Base-by-base conservation (phyloP, 2,329 filamentous ascomycete genomes). In the Clonostachys rhizophaga region DNA sequence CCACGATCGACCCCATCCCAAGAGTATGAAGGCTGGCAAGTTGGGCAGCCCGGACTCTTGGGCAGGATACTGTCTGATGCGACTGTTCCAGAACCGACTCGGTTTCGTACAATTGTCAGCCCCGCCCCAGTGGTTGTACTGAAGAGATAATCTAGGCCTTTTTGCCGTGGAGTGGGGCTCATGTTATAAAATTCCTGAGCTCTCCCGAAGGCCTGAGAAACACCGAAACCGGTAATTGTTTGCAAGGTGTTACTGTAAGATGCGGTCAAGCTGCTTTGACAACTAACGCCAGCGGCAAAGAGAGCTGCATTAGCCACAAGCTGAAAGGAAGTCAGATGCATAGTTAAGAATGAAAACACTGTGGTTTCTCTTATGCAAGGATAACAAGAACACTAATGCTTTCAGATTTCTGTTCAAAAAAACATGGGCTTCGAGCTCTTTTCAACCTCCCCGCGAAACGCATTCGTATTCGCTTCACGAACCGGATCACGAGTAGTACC, bases 31-130 rank as follows among this genome's bases (percentile, higher is more conserved):
- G 72, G 71, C 16, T 58, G 58, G 5, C 61, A 65, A 3, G 51
- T 59, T 2, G 73, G 68, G 4, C 62, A 61, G 3, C 73, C 72
- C 2, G 73, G 72, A 46, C 59, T 69, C 36, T 57, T 68, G 2
- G 74, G 74, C 41, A 42, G 40, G 50, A 78, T 72, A 16, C 61
- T 62, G 18, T 62, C 60, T 10, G 24, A 30, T 3, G 48, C 57
- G 14, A 50, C 57, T 5, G 57, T 57, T 12, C 61, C 61, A 7
- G 65, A 69, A 5, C 71, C 74, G 42, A 78, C 70, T 1, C 72
- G 65, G 51, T 76, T 77, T 6, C 75, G 69, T 18, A 78, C 59
- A 50, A 79, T 77, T 7, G 69, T 71, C 47, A 79, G 61, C 0
- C 74, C 75, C 3, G 74, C 74, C 2, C 74, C 72, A 0, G 59